Evolutionary conservation across 768 basidiomycete species (phyloP).

Genomic region (Suillus americanus): DNA sequence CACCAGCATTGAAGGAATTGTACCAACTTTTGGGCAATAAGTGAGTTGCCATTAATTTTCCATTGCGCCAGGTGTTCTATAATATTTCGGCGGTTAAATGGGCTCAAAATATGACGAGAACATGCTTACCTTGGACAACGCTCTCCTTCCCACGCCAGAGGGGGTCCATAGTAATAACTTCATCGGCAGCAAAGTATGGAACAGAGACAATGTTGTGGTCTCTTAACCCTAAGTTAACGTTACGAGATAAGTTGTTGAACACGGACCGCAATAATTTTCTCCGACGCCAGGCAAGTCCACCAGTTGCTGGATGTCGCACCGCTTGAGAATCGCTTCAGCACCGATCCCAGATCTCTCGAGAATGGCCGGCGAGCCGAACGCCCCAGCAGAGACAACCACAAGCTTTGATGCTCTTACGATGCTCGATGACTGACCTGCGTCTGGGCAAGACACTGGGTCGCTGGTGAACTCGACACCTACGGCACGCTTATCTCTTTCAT

Average conservation of each 20-base stretch:
- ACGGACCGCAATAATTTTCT: conserved; percentile 39
- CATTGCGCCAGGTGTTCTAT: conserved; percentile 28
- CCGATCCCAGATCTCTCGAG: conserved; percentile 56
- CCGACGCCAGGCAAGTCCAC: conserved; percentile 44
- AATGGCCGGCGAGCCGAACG: conserved; percentile 47
- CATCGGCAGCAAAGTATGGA: conserved; percentile 40
- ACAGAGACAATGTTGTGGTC: conserved; percentile 30
- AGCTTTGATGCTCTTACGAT: too few species aligned
- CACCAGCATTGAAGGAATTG: neutral
- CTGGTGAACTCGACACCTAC: too few species aligned
- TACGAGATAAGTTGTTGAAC: too few species aligned
- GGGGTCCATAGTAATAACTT: conserved; percentile 46
- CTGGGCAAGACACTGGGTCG: too few species aligned
- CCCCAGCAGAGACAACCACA: conserved; percentile 39
- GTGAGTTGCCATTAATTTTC: conserved; percentile 38
- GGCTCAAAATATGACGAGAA: conserved; percentile 5
- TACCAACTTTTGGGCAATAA: conserved; percentile 53
- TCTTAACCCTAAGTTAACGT: neutral
- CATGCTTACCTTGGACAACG: conserved; percentile 40
- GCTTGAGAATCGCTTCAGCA: conserved; percentile 25
- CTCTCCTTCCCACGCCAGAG: conserved; percentile 41
- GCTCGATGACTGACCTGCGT: too few species aligned
- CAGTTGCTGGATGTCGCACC: conserved; percentile 26
- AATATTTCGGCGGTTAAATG: neutral
- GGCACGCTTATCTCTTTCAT: too few species aligned